These are phyloP conservation scores for Aphanocladium album DNA, from an alignment of 2,329 filamentous ascomycete genomes.

Conservation along the genomic window DNA sequence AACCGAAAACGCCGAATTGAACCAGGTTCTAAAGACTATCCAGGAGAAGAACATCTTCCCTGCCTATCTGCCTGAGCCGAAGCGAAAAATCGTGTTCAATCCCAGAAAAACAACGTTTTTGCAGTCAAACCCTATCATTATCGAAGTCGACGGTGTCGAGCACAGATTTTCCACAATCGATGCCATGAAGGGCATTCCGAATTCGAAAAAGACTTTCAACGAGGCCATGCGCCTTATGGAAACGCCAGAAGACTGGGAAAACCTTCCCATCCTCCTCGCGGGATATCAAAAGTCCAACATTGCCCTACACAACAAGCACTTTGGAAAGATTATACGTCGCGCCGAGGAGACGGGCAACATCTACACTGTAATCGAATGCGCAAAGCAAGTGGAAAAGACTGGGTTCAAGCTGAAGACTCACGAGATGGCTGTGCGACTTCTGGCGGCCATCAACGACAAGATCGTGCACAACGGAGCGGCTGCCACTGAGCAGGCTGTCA, in stretches of 20 bases:
- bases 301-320: slow-evolving; percentile 30
- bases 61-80: slow-evolving; percentile 47
- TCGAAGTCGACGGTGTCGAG: slow-evolving; percentile 54
- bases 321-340: slow-evolving; percentile 36
- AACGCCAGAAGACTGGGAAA: slow-evolving; percentile 45
- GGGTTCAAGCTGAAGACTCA: slow-evolving; percentile 37
- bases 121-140: slow-evolving; percentile 49
- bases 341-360: slow-evolving; percentile 38
- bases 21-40: slow-evolving; percentile 46
- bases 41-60: slow-evolving; percentile 58
- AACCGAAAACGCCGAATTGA: slow-evolving; percentile 49
- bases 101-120: slow-evolving; percentile 43
- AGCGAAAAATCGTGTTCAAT: slow-evolving; percentile 50
- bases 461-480: slow-evolving; percentile 32
- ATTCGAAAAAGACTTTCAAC: slow-evolving; percentile 33
- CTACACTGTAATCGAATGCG: slow-evolving; percentile 45
- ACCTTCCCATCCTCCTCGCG: slow-evolving; percentile 47
- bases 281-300: slow-evolving; percentile 42
- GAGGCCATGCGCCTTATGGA: slow-evolving; percentile 41
- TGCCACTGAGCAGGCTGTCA: slow-evolving; percentile 36
- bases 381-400: slow-evolving; percentile 42
- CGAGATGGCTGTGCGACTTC: slow-evolving; percentile 31
- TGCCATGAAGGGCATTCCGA: slow-evolving; percentile 37
- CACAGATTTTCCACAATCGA: slow-evolving; percentile 47
- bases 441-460: slow-evolving; percentile 29